A percentile compares a stretch with the other conserved stretches of the same genome.
These are phyloP conservation scores for Aspergillus ellipticus DNA, from an alignment of 495 filamentous ascomycete species.

Conservation along the genomic window DNA sequence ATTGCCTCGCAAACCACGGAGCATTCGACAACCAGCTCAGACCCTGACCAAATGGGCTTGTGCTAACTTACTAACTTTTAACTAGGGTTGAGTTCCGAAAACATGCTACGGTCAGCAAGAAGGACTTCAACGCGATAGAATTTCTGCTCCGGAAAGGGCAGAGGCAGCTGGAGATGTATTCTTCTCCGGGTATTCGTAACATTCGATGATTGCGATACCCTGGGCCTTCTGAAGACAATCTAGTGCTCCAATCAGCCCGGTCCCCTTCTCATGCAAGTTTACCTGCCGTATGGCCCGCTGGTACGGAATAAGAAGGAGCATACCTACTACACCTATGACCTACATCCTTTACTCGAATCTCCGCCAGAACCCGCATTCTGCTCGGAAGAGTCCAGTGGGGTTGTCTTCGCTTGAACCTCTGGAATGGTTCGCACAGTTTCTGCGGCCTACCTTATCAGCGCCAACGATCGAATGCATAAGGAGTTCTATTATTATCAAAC, in stretches of 20 bases:
- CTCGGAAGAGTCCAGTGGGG: too few relatives aligned
- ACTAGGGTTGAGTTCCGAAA: slow-evolving; percentile 72
- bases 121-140: slow-evolving; percentile 85
- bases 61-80: too few relatives aligned
- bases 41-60: neutral
- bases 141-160: slow-evolving; percentile 81
- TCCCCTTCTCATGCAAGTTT: neutral
- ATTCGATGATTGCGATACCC: slow-evolving; percentile 40
- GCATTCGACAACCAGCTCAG: neutral
- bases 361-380: too few relatives aligned
- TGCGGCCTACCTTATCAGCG: slow-evolving; percentile 9
- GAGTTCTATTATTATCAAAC: too few relatives aligned
- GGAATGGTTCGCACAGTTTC: slow-evolving; percentile 10
- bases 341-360: too few relatives aligned
- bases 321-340: too few relatives aligned
- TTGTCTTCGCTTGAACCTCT: neutral
- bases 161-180: slow-evolving; percentile 82
- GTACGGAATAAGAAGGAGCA: too few relatives aligned
- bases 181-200: slow-evolving; percentile 77
- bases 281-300: too few relatives aligned
- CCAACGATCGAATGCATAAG: slow-evolving; percentile 9
- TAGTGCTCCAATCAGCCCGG: neutral
- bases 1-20: neutral
- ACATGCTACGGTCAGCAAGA: slow-evolving; percentile 68
- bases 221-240: neutral